These are phyloP conservation scores for Acanthamoeba divionensis DNA, from an alignment of 208 protist genomes.

Conservation along the genomic window DNA sequence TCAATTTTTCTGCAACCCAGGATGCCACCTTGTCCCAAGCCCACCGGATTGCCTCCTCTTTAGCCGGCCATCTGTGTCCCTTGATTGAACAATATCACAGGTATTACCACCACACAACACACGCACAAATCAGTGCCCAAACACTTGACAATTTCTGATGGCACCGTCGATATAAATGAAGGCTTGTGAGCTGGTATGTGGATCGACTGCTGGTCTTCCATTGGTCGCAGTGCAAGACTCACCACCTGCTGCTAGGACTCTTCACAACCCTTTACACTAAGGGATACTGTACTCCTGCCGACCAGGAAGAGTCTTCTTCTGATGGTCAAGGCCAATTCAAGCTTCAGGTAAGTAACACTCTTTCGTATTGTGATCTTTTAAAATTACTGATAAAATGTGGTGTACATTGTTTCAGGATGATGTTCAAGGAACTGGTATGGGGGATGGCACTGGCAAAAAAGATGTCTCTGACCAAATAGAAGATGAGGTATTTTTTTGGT, in stretches of 20 bases:
- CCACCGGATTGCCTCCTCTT: too few species aligned
- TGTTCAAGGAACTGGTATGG: slow-evolving; percentile 94
- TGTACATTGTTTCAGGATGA: neutral
- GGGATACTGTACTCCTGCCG: slow-evolving; percentile 89
- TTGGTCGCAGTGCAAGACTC: slow-evolving; percentile 77
- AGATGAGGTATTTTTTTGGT: slow-evolving; percentile 82
- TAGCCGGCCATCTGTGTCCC: too few species aligned
- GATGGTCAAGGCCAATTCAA: slow-evolving; percentile 78
- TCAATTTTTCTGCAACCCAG: too few species aligned
- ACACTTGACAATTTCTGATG: too few species aligned
- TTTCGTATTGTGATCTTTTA: too few species aligned
- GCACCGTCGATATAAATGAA: too few species aligned
- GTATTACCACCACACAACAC: too few species aligned
- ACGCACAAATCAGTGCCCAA: too few species aligned
- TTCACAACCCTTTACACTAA: slow-evolving; percentile 89
- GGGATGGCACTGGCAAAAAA: slow-evolving; percentile 97
- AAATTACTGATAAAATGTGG: too few species aligned
- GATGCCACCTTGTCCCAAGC: too few species aligned
- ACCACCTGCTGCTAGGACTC: slow-evolving; percentile 85
- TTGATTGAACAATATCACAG: too few species aligned
- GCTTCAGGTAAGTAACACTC: neutral
- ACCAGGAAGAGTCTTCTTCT: slow-evolving; percentile 39
- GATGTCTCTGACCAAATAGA: slow-evolving; percentile 97
- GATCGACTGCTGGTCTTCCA: slow-evolving; percentile 57
- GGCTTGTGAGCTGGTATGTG: neutral